Evolutionary conservation across 2,329 filamentous ascomycete genomes (phyloP).

Genomic region (Diaporthe sp.): DNA sequence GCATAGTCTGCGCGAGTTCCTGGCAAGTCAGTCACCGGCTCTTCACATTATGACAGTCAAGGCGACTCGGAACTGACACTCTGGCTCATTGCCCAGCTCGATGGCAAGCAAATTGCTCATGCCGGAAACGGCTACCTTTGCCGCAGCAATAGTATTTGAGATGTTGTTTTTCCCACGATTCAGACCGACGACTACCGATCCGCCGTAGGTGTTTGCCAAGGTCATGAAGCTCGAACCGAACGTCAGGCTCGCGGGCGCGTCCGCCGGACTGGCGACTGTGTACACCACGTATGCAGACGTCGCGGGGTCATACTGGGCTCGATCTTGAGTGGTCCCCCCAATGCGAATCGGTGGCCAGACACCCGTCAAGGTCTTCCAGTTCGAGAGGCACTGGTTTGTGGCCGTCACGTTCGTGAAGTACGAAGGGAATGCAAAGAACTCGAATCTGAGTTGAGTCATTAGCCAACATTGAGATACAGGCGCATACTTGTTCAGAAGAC

Average conservation of each 20-base stretch:
- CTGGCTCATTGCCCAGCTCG: slow-evolving; percentile 71
- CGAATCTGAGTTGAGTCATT: slow-evolving; percentile 54
- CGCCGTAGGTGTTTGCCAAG: slow-evolving; percentile 62
- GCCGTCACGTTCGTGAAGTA: slow-evolving; percentile 67
- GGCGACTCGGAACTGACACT: slow-evolving; percentile 57
- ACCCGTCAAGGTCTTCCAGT: slow-evolving; percentile 64
- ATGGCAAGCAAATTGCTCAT: slow-evolving; percentile 66
- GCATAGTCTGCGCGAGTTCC: slow-evolving; percentile 50
- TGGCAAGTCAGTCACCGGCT: neutral
- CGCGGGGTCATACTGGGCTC: slow-evolving; percentile 64
- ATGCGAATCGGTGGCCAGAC: slow-evolving; percentile 68
- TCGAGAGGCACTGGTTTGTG: slow-evolving; percentile 65
- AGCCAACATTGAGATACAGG: neutral
- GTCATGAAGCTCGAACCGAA: slow-evolving; percentile 67
- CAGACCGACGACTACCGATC: slow-evolving; percentile 65
- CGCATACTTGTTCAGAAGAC: neutral
- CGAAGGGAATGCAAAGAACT: slow-evolving; percentile 69
- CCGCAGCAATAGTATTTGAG: slow-evolving; percentile 67
- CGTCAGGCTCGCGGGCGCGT: slow-evolving; percentile 64
- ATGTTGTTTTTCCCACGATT: slow-evolving; percentile 68
- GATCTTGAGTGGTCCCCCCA: slow-evolving; percentile 72
- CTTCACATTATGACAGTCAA: neutral
- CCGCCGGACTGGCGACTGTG: slow-evolving; percentile 59
- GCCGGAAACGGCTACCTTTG: slow-evolving; percentile 57
- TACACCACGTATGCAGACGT: slow-evolving; percentile 64